phyloP scores from a whole-genome alignment of 1,284 basidiomycete species.

The Clitocybe nebularis region DNA sequence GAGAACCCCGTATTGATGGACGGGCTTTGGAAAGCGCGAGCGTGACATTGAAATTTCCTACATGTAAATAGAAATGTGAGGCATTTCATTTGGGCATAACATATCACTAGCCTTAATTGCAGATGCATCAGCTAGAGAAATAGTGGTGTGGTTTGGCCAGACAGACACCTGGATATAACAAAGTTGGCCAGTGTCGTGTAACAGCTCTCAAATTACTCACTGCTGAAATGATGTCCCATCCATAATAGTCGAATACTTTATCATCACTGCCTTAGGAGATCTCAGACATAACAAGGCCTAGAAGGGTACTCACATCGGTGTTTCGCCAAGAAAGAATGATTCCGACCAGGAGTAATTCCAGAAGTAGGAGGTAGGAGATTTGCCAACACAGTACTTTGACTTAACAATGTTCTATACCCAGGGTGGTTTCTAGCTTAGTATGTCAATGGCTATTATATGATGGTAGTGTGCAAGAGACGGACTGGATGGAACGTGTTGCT shows the following conservation, averaged over 20 bases:
- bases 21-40: constrained; percentile 33
- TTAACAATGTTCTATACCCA: constrained; percentile 25
- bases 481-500: constrained; percentile 23
- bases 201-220: too few species aligned
- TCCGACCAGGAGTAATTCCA: constrained; percentile 24
- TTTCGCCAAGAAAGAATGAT: constrained; percentile 25
- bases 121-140: constrained; percentile 30
- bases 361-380: constrained; percentile 25
- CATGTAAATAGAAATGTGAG: background rate
- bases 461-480: constrained; percentile 4
- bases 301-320: constrained; percentile 25
- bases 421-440: constrained; percentile 24
- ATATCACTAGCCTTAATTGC: constrained; percentile 28
- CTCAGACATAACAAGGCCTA: background rate
- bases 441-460: too few species aligned
- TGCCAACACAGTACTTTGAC: constrained; percentile 18
- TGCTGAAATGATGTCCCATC: constrained; percentile 27
- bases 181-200: too few species aligned
- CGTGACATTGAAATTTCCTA: constrained; percentile 33
- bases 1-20: constrained; percentile 25
- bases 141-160: constrained; percentile 19
- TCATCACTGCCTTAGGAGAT: background rate
- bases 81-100: background rate
- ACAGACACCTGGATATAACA: constrained; percentile 21
- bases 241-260: constrained; percentile 27